Conservation (phyloP, 495 filamentous ascomycete genomes). For the Collariella sp. region DNA sequence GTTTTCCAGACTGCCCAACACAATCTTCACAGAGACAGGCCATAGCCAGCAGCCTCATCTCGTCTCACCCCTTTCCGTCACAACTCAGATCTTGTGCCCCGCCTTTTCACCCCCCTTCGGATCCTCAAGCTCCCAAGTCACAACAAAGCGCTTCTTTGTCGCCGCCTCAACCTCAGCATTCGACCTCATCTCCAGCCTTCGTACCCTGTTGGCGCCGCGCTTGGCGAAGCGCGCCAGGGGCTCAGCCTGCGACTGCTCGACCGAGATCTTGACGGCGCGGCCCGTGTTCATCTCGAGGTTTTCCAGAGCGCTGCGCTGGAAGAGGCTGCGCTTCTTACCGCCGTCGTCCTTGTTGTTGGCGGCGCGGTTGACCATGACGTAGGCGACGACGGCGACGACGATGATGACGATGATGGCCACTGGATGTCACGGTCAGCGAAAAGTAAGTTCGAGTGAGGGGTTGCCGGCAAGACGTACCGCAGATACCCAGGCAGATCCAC, state of each 20-base stretch:
- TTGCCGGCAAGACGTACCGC: constrained; percentile 49
- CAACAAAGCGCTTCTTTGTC: constrained; percentile 6
- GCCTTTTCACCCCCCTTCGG: constrained; percentile 2
- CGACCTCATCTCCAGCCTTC: background rate
- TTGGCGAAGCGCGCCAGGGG: background rate
- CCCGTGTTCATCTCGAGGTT: constrained; percentile 25
- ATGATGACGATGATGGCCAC: constrained; percentile 45
- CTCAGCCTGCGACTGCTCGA: constrained; percentile 15
- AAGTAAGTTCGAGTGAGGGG: background rate
- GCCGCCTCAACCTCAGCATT: background rate
- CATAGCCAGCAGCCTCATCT: background rate
- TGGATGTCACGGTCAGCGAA: constrained; percentile 22
- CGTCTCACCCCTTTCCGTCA: background rate
- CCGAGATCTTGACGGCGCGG: constrained; percentile 21
- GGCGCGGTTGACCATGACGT: constrained; percentile 30
- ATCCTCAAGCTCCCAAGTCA: constrained; percentile 7
- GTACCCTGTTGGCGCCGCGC: background rate
- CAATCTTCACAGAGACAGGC: background rate
- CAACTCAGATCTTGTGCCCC: background rate
- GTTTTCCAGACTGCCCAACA: background rate
- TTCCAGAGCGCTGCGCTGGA: constrained; percentile 20
- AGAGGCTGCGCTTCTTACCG: constrained; percentile 21
- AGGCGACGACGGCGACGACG: constrained; percentile 41
- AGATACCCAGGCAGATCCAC: constrained; percentile 88
- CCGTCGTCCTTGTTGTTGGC: background rate